phyloP scores from a whole-genome alignment of 805 yeast species.

The Dipodascus geniculatus region DNA sequence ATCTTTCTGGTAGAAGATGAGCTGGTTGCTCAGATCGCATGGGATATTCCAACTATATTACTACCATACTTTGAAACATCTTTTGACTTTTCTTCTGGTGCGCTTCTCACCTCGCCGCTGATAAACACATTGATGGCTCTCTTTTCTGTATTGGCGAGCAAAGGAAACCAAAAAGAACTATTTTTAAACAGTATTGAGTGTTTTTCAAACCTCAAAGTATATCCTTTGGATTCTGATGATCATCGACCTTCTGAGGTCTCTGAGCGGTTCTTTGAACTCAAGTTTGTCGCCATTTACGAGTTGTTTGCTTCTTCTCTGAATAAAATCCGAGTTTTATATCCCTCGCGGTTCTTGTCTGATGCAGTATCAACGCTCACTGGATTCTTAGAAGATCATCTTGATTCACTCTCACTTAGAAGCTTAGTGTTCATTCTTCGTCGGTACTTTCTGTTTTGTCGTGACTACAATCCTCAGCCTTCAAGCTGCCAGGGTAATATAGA shows the following conservation, averaged over 20 bases:
- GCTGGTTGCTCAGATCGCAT: constrained; percentile 59
- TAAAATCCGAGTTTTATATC: constrained; percentile 56
- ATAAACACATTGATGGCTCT: constrained; percentile 32
- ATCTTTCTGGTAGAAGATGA: constrained; percentile 36
- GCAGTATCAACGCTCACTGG: constrained; percentile 48
- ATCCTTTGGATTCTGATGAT: constrained; percentile 11
- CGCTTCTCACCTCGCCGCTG: constrained; percentile 6
- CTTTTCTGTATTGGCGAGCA: constrained; percentile 50
- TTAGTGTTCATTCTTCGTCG: constrained; percentile 44
- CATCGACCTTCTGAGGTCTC: constrained; percentile 5
- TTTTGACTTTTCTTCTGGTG: constrained; percentile 9
- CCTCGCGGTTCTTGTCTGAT: constrained; percentile 70
- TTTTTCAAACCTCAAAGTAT: constrained; percentile 30
- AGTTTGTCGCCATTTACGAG: constrained; percentile 58
- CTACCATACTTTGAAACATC: constrained; percentile 37
- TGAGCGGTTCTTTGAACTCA: constrained; percentile 33
- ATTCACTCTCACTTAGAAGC: constrained; percentile 22
- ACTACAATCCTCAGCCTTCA: constrained; percentile 33
- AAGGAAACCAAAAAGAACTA: constrained; percentile 75
- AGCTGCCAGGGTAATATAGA: no score
- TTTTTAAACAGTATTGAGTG: constrained; percentile 62
- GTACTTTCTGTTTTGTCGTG: constrained; percentile 44
- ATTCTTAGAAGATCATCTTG: constrained; percentile 34
- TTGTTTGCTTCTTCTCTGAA: constrained; percentile 46
- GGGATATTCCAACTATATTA: constrained; percentile 78